Evolutionary conservation across 192 early-diverging fungal genomes (phyloP).

Genomic region (Gigaspora rosea): DNA sequence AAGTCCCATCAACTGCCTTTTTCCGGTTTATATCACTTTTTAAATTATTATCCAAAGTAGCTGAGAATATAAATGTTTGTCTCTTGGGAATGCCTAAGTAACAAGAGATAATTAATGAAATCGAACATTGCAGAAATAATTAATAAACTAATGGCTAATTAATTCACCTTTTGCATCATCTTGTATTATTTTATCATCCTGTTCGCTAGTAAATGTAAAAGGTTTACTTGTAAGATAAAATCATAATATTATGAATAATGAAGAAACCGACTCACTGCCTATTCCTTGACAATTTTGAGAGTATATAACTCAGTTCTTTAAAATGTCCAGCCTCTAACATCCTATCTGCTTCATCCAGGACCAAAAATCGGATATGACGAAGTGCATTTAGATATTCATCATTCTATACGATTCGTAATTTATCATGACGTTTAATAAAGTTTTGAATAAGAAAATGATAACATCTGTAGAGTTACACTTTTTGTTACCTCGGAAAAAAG

Average conservation of each 20-base stretch:
- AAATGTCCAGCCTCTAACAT: conserved; percentile 84
- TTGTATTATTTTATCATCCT: conserved; percentile 30
- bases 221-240: neutral
- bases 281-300: conserved; percentile 53
- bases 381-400: conserved; percentile 58
- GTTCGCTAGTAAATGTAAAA: conserved; percentile 36
- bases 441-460: neutral
- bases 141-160: neutral
- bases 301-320: conserved; percentile 65
- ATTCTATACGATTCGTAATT: conserved; percentile 43
- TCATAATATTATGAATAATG: neutral
- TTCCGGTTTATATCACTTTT: conserved; percentile 52
- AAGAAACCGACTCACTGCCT: conserved; percentile 35
- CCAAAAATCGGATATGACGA: conserved; percentile 66
- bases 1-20: conserved; percentile 24
- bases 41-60: conserved; percentile 70
- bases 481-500: conserved; percentile 40
- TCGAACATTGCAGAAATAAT: conserved; percentile 11
- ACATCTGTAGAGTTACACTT: neutral
- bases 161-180: neutral
- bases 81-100: conserved; percentile 40
- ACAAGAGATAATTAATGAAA: conserved; percentile 30
- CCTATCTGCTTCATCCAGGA: conserved; percentile 83
- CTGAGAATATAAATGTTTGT: conserved; percentile 94
- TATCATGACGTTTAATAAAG: neutral